Percentiles rank a stretch among this genome's conserved stretches.
These are phyloP conservation scores for Backusella australiensis DNA, from an alignment of 192 early-diverging fungal species.

Conservation along the genomic window DNA sequence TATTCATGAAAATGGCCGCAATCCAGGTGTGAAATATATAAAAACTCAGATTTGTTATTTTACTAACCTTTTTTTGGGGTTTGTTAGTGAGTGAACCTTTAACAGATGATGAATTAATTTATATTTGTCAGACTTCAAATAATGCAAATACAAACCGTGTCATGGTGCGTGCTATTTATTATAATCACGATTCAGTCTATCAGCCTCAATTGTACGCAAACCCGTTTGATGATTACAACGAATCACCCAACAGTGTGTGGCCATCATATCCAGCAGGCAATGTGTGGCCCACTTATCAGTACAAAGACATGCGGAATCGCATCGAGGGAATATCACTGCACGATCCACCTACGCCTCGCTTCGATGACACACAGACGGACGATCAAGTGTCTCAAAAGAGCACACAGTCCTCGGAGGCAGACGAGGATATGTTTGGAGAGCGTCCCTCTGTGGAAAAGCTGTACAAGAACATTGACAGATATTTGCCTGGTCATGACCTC, in stretches of 20 bases:
- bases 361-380: background rate
- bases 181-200: background rate
- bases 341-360: background rate
- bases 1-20: constrained; percentile 10
- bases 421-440: constrained; percentile 44
- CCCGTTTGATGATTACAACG: background rate
- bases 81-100: constrained; percentile 14
- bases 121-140: constrained; percentile 25
- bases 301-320: background rate
- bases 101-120: constrained; percentile 17
- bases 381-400: background rate
- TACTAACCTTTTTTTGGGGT: background rate
- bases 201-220: background rate
- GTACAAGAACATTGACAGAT: constrained; percentile 61
- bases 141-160: constrained; percentile 19
- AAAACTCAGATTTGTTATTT: background rate
- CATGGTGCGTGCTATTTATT: constrained; percentile 9
- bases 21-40: background rate
- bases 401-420: background rate
- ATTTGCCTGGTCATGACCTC: constrained; percentile 70
- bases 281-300: background rate
- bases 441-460: constrained; percentile 65
- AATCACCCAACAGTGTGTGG: background rate
- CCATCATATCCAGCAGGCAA: background rate
- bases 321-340: background rate